A percentile compares a stretch with the other conserved stretches of the same genome.
These are phyloP conservation scores for Kodamaea fukazawae DNA, from an alignment of 805 yeast genomes.

Conservation along the genomic window DNA sequence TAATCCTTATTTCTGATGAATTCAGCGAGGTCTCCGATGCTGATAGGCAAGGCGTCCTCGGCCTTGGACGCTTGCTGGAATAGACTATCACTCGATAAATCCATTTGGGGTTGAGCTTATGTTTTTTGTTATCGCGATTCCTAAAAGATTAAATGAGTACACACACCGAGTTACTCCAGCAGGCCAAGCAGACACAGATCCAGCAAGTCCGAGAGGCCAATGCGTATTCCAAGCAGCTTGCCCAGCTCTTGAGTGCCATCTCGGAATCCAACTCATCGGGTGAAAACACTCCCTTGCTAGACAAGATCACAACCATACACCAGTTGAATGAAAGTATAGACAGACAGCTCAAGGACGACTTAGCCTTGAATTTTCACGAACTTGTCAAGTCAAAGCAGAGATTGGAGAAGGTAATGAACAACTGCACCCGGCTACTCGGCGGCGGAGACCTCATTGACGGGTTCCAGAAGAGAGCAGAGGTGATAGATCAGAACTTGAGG, in stretches of 20 bases:
- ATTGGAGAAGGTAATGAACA: slow-evolving; percentile 10
- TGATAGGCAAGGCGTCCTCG: neutral
- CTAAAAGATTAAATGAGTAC: slow-evolving; percentile 12
- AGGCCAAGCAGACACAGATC: slow-evolving; percentile 36
- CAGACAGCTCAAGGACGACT: slow-evolving; percentile 32
- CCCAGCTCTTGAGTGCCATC: slow-evolving; percentile 20
- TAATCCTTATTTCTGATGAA: slow-evolving; percentile 2
- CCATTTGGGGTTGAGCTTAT: slow-evolving; percentile 7
- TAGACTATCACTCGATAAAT: slow-evolving; percentile 2
- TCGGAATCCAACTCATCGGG: slow-evolving; percentile 29
- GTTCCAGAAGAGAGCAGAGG: slow-evolving; percentile 50
- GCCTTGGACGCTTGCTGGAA: neutral
- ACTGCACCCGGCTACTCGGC: slow-evolving; percentile 4
- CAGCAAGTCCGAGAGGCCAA: slow-evolving; percentile 26
- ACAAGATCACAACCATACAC: slow-evolving; percentile 40
- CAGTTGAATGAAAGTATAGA: slow-evolving; percentile 38
- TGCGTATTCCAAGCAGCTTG: slow-evolving; percentile 25
- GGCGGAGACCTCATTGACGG: slow-evolving; percentile 6
- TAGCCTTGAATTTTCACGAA: slow-evolving; percentile 20
- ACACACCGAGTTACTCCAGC: slow-evolving; percentile 26
- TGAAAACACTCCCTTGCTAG: slow-evolving; percentile 12
- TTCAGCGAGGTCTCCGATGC: neutral
- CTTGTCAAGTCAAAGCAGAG: slow-evolving; percentile 13
- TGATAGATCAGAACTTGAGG: slow-evolving; percentile 67
- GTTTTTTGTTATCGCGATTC: slow-evolving; percentile 4